A percentile compares a stretch with the other conserved stretches of the same genome.
These are phyloP conservation scores for Prunus campanulata DNA, from an alignment of 306 rosid genomes.

Conservation along the genomic window DNA sequence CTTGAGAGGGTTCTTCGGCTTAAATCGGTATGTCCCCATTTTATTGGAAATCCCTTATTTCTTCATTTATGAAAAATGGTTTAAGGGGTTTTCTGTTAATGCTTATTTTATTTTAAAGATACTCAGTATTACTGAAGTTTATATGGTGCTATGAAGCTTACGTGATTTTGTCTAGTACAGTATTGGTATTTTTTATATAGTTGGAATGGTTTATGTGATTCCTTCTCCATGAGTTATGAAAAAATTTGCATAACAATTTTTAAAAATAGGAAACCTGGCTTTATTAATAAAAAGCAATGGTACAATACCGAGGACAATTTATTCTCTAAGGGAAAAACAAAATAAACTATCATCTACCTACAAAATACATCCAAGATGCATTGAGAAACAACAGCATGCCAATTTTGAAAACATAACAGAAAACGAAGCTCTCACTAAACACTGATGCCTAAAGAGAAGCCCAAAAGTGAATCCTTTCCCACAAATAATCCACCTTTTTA, in stretches of 20 bases:
- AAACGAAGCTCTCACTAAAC: background rate
- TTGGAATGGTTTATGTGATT: background rate
- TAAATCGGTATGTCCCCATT: conserved; percentile 61
- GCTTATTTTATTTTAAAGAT: background rate
- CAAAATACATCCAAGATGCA: background rate
- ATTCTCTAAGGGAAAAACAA: background rate
- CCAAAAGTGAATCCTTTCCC: background rate
- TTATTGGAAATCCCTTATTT: background rate
- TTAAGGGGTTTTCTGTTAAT: background rate
- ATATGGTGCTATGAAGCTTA: background rate
- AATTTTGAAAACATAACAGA: background rate
- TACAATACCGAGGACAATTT: background rate
- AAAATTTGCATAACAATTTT: background rate
- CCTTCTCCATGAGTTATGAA: background rate
- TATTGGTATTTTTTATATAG: background rate
- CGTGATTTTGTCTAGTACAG: background rate
- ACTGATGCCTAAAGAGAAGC: background rate
- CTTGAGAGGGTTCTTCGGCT: conserved; percentile 84
- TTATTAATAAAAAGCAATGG: background rate
- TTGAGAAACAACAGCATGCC: background rate
- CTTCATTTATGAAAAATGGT: background rate
- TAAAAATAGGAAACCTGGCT: background rate
- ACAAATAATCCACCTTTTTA: background rate
- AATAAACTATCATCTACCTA: background rate
- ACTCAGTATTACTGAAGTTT: background rate